These are phyloP conservation scores for Tricholoma saponaceum DNA, from an alignment of 768 basidiomycete genomes.

Conservation along the genomic window DNA sequence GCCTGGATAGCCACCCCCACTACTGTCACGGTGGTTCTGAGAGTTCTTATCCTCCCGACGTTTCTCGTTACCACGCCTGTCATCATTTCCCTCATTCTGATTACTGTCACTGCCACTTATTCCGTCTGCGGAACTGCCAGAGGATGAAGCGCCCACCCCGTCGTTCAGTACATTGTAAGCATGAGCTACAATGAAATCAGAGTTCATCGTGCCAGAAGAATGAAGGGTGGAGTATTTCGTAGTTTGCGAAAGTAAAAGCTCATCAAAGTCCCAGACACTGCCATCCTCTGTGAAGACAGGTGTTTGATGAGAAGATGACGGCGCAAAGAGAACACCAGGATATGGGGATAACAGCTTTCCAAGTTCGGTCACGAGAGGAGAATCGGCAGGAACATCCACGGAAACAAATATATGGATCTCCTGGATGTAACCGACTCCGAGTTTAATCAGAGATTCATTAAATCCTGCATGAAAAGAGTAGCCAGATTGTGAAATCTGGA, in stretches of 20 bases:
- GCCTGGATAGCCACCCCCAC: background rate
- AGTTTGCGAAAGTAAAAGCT: background rate
- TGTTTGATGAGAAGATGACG: background rate
- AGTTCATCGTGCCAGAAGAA: background rate
- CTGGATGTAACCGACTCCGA: background rate
- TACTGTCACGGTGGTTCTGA: background rate
- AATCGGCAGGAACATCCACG: background rate
- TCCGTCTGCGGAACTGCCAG: background rate
- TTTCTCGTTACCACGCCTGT: no score
- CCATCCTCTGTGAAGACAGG: background rate
- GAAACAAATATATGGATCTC: background rate
- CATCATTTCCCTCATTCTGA: no score
- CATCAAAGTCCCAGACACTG: background rate
- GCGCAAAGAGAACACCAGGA: background rate
- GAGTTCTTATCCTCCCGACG: no score
- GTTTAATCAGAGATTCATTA: background rate
- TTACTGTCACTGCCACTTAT: background rate
- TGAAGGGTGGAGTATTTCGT: background rate
- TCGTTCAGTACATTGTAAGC: background rate
- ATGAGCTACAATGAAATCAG: background rate
- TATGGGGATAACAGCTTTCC: background rate
- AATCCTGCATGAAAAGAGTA: background rate
- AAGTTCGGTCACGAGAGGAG: background rate
- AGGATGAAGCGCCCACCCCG: background rate
- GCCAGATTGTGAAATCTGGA: background rate